These are phyloP conservation scores for Herpetomonas tarakana DNA, from an alignment of 208 protist genomes.

Conservation along the genomic window DNA sequence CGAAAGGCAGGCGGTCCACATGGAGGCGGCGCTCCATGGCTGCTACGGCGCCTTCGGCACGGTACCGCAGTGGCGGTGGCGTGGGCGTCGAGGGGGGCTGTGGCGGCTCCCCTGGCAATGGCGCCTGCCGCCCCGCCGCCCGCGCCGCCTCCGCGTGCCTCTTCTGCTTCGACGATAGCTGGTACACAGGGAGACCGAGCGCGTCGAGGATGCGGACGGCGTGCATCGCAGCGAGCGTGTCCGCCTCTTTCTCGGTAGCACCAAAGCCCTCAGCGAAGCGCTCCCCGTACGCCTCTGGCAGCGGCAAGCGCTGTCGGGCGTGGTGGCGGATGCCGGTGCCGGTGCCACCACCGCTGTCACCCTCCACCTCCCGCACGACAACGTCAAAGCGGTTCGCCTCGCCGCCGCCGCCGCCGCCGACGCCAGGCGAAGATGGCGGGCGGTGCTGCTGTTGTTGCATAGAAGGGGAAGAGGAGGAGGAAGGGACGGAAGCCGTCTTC, in stretches of 20 bases:
- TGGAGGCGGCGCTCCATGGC: slow-evolving; percentile 34
- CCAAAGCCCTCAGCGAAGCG: slow-evolving; percentile 80
- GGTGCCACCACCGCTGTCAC: neutral
- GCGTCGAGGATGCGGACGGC: slow-evolving; percentile 84
- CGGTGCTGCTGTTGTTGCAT: neutral
- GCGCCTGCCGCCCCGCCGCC: slow-evolving; percentile 61
- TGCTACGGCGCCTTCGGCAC: slow-evolving; percentile 3
- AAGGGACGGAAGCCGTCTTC: neutral
- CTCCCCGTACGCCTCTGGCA: slow-evolving; percentile 66
- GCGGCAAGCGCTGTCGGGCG: slow-evolving; percentile 53
- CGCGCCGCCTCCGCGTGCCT: slow-evolving; percentile 71
- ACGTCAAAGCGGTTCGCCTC: neutral
- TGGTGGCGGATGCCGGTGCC: slow-evolving; percentile 22
- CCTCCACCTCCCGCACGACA: slow-evolving; percentile 64
- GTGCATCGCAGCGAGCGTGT: slow-evolving; percentile 80
- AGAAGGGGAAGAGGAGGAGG: neutral
- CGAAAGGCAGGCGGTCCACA: slow-evolving; percentile 49
- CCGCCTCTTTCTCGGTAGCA: slow-evolving; percentile 58
- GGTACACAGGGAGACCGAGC: slow-evolving; percentile 75
- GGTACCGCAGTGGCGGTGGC: slow-evolving; percentile 32
- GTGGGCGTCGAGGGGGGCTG: slow-evolving; percentile 31
- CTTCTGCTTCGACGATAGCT: slow-evolving; percentile 72
- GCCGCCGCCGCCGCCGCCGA: too few species aligned
- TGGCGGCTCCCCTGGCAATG: slow-evolving; percentile 26
- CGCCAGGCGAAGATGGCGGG: too few species aligned